These are phyloP conservation scores for Pleurotus sapidus DNA, from an alignment of 768 basidiomycete species.

Conservation along the genomic window DNA sequence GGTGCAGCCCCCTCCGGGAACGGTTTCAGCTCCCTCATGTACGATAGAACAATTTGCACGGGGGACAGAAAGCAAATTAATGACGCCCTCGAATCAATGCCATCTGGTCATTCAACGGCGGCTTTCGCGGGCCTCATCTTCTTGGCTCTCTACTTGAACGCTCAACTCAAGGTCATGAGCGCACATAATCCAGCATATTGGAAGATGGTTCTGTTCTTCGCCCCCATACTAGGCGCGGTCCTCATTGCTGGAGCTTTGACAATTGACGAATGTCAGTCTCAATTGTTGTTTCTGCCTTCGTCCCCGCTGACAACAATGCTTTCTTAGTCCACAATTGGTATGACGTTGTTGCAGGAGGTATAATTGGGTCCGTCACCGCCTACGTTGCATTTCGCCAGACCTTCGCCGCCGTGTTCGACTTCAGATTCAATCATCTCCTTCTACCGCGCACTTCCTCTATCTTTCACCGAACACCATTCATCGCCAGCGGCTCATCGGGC, in stretches of 20 bases:
- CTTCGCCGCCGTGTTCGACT: slow-evolving; percentile 55
- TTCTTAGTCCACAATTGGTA: slow-evolving; percentile 51
- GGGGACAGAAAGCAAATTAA: slow-evolving; percentile 54
- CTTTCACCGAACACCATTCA: slow-evolving; percentile 32
- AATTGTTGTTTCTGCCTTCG: background rate
- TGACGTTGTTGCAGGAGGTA: slow-evolving; percentile 50
- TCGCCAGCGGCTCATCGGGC: slow-evolving; percentile 17
- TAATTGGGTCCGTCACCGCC: slow-evolving; percentile 47
- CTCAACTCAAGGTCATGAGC: slow-evolving; percentile 55
- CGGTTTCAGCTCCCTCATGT: slow-evolving; percentile 50
- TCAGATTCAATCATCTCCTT: slow-evolving; percentile 55
- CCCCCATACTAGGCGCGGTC: slow-evolving; percentile 51
- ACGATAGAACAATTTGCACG: slow-evolving; percentile 49
- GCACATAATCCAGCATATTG: slow-evolving; percentile 63
- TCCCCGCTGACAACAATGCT: background rate
- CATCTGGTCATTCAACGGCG: slow-evolving; percentile 57
- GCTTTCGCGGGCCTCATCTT: slow-evolving; percentile 55
- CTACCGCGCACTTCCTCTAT: slow-evolving; percentile 49
- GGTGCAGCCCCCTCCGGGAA: slow-evolving; percentile 29
- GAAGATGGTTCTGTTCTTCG: slow-evolving; percentile 59
- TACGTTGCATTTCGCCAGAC: slow-evolving; percentile 53
- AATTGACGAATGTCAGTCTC: slow-evolving; percentile 49
- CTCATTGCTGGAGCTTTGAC: slow-evolving; percentile 56
- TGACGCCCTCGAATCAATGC: slow-evolving; percentile 54
- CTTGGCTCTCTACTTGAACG: slow-evolving; percentile 46